Evolutionary conservation across 495 filamentous ascomycete genomes (phyloP).

Genomic region (Xylaria castorea): DNA sequence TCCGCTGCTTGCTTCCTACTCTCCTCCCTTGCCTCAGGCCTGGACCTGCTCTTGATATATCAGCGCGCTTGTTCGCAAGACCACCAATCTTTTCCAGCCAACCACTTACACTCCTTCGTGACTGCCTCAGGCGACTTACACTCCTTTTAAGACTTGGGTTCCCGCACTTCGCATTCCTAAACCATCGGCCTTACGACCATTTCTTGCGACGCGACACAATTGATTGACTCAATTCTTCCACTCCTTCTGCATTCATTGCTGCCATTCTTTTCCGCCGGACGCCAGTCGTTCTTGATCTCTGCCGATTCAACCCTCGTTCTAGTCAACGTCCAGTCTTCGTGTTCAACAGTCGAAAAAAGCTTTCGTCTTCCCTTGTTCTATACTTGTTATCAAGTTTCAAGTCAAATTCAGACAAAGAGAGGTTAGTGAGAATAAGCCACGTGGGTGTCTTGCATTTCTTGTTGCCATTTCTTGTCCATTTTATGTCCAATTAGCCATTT

Average conservation of each 20-base stretch:
- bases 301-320: conserved; percentile 27
- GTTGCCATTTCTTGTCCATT: neutral
- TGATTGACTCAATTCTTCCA: conserved; percentile 35
- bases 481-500: neutral
- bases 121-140: conserved; percentile 44
- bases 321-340: conserved; percentile 32
- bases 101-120: conserved; percentile 39
- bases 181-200: conserved; percentile 24
- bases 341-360: conserved; percentile 19
- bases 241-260: conserved; percentile 34
- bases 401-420: conserved; percentile 21
- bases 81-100: conserved; percentile 32
- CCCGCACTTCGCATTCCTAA: conserved; percentile 31
- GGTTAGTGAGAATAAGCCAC: conserved; percentile 6
- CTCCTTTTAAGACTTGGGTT: conserved; percentile 44
- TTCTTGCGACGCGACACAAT: conserved; percentile 26
- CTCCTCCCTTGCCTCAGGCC: conserved; percentile 41
- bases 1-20: conserved; percentile 32
- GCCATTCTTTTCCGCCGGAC: conserved; percentile 46
- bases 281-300: conserved; percentile 39
- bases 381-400: conserved; percentile 7
- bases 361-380: conserved; percentile 16
- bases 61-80: conserved; percentile 38
- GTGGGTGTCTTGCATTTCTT: neutral
- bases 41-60: conserved; percentile 35